Evolutionary conservation across 352 stramenopile species (phyloP).

Genomic region (Phytophthora litchii): DNA sequence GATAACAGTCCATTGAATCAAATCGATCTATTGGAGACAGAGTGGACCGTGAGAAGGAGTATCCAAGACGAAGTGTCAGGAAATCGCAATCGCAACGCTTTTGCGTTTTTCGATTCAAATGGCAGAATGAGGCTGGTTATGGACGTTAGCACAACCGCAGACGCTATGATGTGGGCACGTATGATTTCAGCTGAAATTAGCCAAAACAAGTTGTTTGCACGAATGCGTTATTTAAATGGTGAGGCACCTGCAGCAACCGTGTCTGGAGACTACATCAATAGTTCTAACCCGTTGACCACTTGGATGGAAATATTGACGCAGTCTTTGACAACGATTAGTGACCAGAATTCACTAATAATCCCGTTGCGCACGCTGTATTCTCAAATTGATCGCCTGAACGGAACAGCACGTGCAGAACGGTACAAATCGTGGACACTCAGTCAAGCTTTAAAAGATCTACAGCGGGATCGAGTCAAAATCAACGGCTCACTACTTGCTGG

Average conservation of each 20-base stretch:
- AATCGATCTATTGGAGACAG: constrained; percentile 49
- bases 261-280: neutral
- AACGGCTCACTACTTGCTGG: constrained; percentile 49
- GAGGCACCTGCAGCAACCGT: neutral
- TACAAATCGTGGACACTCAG: constrained; percentile 55
- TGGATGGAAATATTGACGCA: constrained; percentile 27
- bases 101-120: constrained; percentile 65
- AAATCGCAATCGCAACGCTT: constrained; percentile 47
- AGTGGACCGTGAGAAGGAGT: constrained; percentile 59
- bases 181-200: constrained; percentile 53
- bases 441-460: constrained; percentile 73
- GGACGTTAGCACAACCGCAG: constrained; percentile 47
- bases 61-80: constrained; percentile 32
- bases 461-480: constrained; percentile 61
- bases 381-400: constrained; percentile 47
- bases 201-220: constrained; percentile 33
- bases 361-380: constrained; percentile 61
- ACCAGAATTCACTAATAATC: constrained; percentile 32
- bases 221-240: constrained; percentile 29
- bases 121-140: constrained; percentile 55
- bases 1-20: constrained; percentile 43
- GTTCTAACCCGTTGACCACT: constrained; percentile 2
- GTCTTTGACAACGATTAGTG: constrained; percentile 3
- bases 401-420: constrained; percentile 41
- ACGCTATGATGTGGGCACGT: constrained; percentile 50